These are phyloP conservation scores for Botrytis fragariae DNA, from an alignment of 2,329 filamentous ascomycete species.

Conservation along the genomic window DNA sequence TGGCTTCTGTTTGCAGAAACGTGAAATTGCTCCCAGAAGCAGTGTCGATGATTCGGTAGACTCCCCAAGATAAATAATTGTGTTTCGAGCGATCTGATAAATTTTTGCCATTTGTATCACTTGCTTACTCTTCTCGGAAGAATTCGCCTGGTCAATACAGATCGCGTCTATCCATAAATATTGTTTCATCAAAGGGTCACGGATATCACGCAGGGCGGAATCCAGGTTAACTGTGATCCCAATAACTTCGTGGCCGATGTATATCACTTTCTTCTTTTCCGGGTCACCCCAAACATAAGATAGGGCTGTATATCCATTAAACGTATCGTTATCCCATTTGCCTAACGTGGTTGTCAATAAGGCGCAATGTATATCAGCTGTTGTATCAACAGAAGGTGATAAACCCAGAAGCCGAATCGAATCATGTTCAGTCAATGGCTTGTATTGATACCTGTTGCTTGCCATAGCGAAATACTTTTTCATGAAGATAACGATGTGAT, in stretches of 20 bases:
- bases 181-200: too few relatives aligned
- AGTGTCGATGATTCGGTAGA: not conserved
- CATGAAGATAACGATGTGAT: not conserved
- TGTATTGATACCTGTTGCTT: not conserved
- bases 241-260: not conserved
- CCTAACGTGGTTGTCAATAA: not conserved
- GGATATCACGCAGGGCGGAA: not conserved
- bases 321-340: not conserved
- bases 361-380: not conserved
- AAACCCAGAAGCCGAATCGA: not conserved
- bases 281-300: not conserved
- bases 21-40: not conserved
- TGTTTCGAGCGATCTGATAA: not conserved
- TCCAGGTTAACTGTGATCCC: not conserved
- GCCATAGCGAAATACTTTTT: not conserved
- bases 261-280: not conserved
- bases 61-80: not conserved
- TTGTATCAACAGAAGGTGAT: not conserved
- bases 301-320: not conserved
- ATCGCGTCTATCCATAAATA: not conserved
- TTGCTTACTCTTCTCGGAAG: not conserved
- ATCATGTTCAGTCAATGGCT: not conserved
- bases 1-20: accelerated
- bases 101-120: not conserved
- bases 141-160: not conserved